phyloP scores from a whole-genome alignment of 2,329 filamentous ascomycete genomes.

The Corniculantispora saksenae region DNA sequence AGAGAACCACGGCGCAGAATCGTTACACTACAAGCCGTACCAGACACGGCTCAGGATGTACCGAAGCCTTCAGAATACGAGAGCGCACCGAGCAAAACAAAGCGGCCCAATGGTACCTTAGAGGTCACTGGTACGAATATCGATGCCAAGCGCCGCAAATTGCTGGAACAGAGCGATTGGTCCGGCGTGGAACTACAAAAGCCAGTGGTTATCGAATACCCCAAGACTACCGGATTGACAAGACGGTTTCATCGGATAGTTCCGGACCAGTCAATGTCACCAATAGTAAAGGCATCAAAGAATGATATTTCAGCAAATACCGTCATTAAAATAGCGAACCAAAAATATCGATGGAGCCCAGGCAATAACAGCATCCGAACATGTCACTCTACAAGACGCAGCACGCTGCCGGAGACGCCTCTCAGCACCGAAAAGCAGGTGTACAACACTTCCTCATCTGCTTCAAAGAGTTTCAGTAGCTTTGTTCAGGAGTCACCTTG shows the following conservation, averaged over 20 bases:
- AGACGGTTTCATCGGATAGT: neutral
- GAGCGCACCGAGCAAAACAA: neutral
- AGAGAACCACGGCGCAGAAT: neutral
- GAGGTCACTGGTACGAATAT: neutral
- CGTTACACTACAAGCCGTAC: neutral
- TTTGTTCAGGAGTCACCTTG: slow-evolving; percentile 16
- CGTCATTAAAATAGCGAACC: slow-evolving; percentile 15
- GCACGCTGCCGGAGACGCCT: neutral
- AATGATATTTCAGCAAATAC: neutral
- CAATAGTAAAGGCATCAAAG: neutral
- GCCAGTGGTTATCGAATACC: slow-evolving; percentile 26
- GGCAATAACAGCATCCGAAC: slow-evolving; percentile 13
- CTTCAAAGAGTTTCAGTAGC: slow-evolving; percentile 10
- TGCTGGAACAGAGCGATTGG: slow-evolving; percentile 29
- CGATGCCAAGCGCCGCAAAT: slow-evolving; percentile 21
- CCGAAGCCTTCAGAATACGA: neutral
- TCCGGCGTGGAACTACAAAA: slow-evolving; percentile 35
- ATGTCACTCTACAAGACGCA: neutral
- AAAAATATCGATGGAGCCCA: slow-evolving; percentile 18
- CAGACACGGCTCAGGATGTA: neutral
- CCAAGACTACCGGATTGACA: slow-evolving; percentile 11
- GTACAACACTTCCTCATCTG: slow-evolving; percentile 7
- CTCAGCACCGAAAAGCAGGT: neutral
- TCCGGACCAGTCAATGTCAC: neutral
- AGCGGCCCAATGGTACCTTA: neutral